A percentile compares a stretch with the other conserved stretches of the same genome.
These are phyloP conservation scores for Cardamine occulta DNA, from an alignment of 345 rosid species.

Conservation along the genomic window DNA sequence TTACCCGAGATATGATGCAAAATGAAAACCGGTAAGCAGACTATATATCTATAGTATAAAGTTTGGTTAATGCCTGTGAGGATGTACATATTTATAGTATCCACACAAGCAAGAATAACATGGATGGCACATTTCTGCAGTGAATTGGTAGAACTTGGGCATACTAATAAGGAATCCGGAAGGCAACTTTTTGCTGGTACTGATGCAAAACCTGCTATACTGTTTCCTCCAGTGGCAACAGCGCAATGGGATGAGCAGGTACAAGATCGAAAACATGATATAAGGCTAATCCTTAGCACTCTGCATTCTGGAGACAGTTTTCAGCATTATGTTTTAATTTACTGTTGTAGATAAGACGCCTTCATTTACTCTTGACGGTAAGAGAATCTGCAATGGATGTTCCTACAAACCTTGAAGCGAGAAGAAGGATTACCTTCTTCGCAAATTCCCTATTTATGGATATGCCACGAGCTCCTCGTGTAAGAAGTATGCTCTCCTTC, in stretches of 20 bases:
- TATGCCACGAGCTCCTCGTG: slow-evolving; percentile 94
- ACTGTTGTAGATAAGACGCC: slow-evolving; percentile 75
- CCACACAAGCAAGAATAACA: slow-evolving; percentile 22
- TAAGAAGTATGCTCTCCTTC: slow-evolving; percentile 94
- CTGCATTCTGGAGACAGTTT: slow-evolving; percentile 19
- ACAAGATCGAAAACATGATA: not conserved
- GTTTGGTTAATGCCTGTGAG: slow-evolving; percentile 17
- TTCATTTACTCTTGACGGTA: slow-evolving; percentile 86
- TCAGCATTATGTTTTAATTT: slow-evolving; percentile 15
- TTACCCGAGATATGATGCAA: slow-evolving; percentile 93
- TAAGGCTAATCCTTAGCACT: not conserved
- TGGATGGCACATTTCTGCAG: slow-evolving; percentile 47
- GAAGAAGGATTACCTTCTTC: slow-evolving; percentile 92
- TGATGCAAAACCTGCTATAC: slow-evolving; percentile 81
- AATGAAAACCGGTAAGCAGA: slow-evolving; percentile 84
- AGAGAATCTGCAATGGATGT: slow-evolving; percentile 90
- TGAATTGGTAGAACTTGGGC: slow-evolving; percentile 83
- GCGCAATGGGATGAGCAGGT: slow-evolving; percentile 99
- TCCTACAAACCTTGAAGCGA: slow-evolving; percentile 96
- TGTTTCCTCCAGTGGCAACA: slow-evolving; percentile 74
- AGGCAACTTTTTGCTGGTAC: slow-evolving; percentile 96
- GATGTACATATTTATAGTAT: not conserved
- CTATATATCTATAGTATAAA: slow-evolving; percentile 25
- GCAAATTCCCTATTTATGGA: slow-evolving; percentile 95
- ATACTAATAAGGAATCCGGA: slow-evolving; percentile 87